Conservation (phyloP, 805 yeast species). For the Candida silvatica region DNA sequence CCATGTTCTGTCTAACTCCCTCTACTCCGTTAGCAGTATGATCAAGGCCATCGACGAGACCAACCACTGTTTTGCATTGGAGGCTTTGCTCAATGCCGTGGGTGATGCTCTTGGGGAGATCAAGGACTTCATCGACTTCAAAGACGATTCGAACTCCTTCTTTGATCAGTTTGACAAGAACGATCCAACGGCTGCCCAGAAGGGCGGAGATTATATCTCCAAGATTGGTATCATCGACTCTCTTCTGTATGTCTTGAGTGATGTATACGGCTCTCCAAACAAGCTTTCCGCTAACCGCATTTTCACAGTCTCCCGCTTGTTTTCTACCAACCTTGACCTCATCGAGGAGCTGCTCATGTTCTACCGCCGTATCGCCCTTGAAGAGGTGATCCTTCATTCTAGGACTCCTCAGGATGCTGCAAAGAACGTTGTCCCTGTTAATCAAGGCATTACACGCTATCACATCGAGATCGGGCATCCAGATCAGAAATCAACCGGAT, state of each 20-base stretch:
- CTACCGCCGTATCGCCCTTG: conserved; percentile 43
- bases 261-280: conserved; percentile 42
- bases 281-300: conserved; percentile 39
- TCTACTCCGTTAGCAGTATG: conserved; percentile 44
- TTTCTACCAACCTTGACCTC: conserved; percentile 30
- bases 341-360: conserved; percentile 35
- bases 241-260: conserved; percentile 43
- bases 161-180: conserved; percentile 26
- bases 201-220: conserved; percentile 27
- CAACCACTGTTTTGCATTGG: conserved; percentile 38
- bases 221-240: conserved; percentile 32
- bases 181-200: conserved; percentile 10
- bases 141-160: conserved; percentile 25
- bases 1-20: conserved; percentile 44
- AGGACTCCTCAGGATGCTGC: conserved; percentile 39
- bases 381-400: conserved; percentile 46
- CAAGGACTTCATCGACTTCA: conserved; percentile 20
- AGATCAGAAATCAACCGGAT: conserved; percentile 21
- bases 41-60: conserved; percentile 51
- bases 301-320: conserved; percentile 30
- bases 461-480: conserved; percentile 38
- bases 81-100: conserved; percentile 12
- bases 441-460: conserved; percentile 28
- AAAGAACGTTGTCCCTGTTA: conserved; percentile 25
- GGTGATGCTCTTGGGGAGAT: conserved; percentile 9